These are phyloP conservation scores for Xylaria sp. DNA, from an alignment of 2,329 filamentous ascomycete genomes.

Conservation along the genomic window DNA sequence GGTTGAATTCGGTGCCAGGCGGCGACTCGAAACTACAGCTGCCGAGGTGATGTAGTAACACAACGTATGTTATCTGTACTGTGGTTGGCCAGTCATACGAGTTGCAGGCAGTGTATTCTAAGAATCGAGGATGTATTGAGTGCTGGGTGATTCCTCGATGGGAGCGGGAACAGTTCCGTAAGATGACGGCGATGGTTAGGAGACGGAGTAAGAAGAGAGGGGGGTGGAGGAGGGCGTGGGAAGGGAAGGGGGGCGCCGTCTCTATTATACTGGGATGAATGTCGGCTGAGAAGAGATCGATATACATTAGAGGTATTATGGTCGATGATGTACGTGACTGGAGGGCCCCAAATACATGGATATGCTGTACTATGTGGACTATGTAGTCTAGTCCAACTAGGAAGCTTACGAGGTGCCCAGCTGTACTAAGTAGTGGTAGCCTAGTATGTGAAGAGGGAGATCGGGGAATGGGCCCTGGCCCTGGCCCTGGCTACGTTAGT, in stretches of 20 bases:
- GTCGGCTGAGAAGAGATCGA: conserved; percentile 33
- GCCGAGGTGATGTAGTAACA: conserved; percentile 1
- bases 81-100: neutral
- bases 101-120: neutral
- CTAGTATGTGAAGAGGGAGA: conserved; percentile 18
- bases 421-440: neutral
- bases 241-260: conserved; percentile 14
- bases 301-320: conserved; percentile 24
- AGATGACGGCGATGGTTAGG: conserved; percentile 15
- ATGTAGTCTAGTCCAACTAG: conserved; percentile 1
- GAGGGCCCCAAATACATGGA: conserved; percentile 32
- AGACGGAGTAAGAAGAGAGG: neutral
- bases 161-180: neutral
- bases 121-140: conserved; percentile 6
- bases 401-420: conserved; percentile 11
- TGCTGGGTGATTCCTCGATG: conserved; percentile 5
- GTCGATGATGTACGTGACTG: conserved; percentile 28
- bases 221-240: conserved; percentile 5
- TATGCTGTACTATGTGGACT: conserved; percentile 29
- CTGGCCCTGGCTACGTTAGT: conserved; percentile 31
- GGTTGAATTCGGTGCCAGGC: conserved; percentile 6
- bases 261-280: conserved; percentile 30
- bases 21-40: neutral
- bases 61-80: conserved; percentile 6
- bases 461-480: conserved; percentile 35